phyloP scores from a whole-genome alignment of 2,329 filamentous ascomycete species.

The Arthroderma uncinatum region DNA sequence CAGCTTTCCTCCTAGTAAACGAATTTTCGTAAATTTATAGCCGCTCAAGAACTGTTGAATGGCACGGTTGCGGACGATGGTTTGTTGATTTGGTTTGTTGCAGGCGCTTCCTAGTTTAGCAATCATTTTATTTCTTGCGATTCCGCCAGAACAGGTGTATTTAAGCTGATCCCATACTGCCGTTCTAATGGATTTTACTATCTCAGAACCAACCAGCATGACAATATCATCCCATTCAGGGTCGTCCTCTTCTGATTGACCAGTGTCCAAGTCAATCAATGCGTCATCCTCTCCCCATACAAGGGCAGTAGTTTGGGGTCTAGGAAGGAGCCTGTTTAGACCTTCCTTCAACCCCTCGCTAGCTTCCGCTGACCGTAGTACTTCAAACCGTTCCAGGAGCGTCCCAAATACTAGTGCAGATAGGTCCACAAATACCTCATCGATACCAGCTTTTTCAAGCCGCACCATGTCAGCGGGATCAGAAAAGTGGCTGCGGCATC shows the following conservation, averaged over 20 bases:
- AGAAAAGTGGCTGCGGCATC: slow-evolving; percentile 9
- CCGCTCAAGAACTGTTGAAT: slow-evolving; percentile 64
- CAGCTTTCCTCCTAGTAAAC: slow-evolving; percentile 88
- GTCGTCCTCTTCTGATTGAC: slow-evolving; percentile 62
- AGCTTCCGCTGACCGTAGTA: slow-evolving; percentile 44
- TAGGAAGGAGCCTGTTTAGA: slow-evolving; percentile 57
- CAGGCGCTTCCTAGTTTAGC: slow-evolving; percentile 85
- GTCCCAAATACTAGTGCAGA: slow-evolving; percentile 70
- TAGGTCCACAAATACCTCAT: slow-evolving; percentile 90
- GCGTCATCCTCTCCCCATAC: slow-evolving; percentile 70
- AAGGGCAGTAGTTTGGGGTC: slow-evolving; percentile 60
- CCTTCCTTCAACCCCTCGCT: slow-evolving; percentile 52
- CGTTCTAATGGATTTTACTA: slow-evolving; percentile 63
- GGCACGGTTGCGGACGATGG: slow-evolving; percentile 79
- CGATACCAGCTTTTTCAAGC: slow-evolving; percentile 88
- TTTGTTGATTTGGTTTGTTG: slow-evolving; percentile 91
- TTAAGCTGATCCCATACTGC: slow-evolving; percentile 58
- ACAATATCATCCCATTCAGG: slow-evolving; percentile 95
- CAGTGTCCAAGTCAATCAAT: slow-evolving; percentile 64
- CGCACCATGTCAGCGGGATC: slow-evolving; percentile 34
- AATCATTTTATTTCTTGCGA: slow-evolving; percentile 87
- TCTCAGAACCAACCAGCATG: slow-evolving; percentile 77
- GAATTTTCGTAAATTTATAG: slow-evolving; percentile 90
- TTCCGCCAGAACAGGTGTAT: slow-evolving; percentile 85
- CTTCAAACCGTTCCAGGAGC: slow-evolving; percentile 64